These are phyloP conservation scores for Pyrenochaeta sp. DNA, from an alignment of 2,329 filamentous ascomycete genomes.

Conservation along the genomic window DNA sequence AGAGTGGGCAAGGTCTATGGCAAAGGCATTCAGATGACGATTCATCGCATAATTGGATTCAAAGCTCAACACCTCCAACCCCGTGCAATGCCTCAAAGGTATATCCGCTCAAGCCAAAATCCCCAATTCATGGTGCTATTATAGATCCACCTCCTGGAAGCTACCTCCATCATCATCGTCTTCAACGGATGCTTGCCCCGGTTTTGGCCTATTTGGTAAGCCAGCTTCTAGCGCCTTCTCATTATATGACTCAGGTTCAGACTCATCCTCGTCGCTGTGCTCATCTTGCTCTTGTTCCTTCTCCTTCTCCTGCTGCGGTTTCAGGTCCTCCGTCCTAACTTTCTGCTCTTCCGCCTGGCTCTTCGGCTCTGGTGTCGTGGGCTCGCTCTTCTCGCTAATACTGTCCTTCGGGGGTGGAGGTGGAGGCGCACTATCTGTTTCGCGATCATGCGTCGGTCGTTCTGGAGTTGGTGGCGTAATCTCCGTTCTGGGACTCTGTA, in stretches of 20 bases:
- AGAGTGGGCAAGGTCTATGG: neutral
- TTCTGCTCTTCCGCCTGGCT: slow-evolving; percentile 44
- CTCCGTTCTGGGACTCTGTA: slow-evolving; percentile 58
- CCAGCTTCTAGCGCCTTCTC: slow-evolving; percentile 40
- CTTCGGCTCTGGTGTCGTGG: slow-evolving; percentile 42
- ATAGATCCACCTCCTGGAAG: slow-evolving; percentile 47
- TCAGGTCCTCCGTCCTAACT: slow-evolving; percentile 44
- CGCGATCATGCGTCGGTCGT: slow-evolving; percentile 34
- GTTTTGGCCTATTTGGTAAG: slow-evolving; percentile 37
- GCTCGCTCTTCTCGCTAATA: slow-evolving; percentile 28
- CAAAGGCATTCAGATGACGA: neutral
- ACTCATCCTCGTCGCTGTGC: slow-evolving; percentile 36
- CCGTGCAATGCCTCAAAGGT: neutral
- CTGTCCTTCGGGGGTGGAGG: slow-evolving; percentile 48
- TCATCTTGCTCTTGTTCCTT: slow-evolving; percentile 35
- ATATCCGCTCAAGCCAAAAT: neutral
- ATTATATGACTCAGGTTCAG: slow-evolving; percentile 26
- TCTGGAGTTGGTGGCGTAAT: slow-evolving; percentile 62
- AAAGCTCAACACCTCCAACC: neutral
- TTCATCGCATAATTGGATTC: neutral
- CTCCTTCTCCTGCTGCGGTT: slow-evolving; percentile 38
- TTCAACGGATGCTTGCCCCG: slow-evolving; percentile 36
- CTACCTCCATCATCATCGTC: slow-evolving; percentile 44
- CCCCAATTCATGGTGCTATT: neutral
- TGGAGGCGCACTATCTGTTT: slow-evolving; percentile 37